Evolutionary conservation across 768 basidiomycete species (phyloP), one percentile per base, ranked within the genome.

Genomic region (Phlebiopsis gigantea): DNA sequence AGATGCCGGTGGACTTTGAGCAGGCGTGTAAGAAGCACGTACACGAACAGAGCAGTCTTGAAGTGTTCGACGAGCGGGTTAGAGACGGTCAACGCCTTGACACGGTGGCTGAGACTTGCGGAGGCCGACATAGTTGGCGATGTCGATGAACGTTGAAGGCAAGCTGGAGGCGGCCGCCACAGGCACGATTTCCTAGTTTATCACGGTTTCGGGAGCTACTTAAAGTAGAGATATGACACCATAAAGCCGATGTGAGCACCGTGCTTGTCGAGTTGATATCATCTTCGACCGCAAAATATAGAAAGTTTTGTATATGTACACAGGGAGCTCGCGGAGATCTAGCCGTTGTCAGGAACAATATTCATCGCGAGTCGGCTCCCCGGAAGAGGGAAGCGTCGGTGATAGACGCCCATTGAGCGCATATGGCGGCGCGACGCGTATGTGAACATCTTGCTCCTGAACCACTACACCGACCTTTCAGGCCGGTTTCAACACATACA

Each of bases 1-100:
- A 89, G 63, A 68, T 88, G 87, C 15, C 86, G 78, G 46, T 82
- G 75, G 4, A 73, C 71, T 65, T 82, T 83, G 55, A 85, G 62
- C 8, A 71, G 63, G 50, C 84, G 80, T 8, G 71, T 74, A 6
- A 79, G 61, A 31, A 87, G 44, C 55, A 87, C 69, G 69, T 88
- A 88, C 56, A 80, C 73, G 59, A 88, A 81, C 1, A 88, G 63
- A 6, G 75, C 56, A 3, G 80, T 78, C 66, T 87, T 87, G 46
- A 79, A 73, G 47, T 73, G 74, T 54, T 85, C 80, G 56, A 59
- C 24, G 15, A 51, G 25, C 22, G 55, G 49, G 19, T 45, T 29
- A 17, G 30, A n/a, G 30, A 24, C 5, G 45, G 21, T 39, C 34
- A 39, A 9, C 8, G 34, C 39, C 12, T 49, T 12, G 2, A 45